A percentile compares a stretch with the other conserved stretches of the same genome.
Conservation (phyloP, 1,139 yeast species). For the Suhomyces choctaworum region DNA sequence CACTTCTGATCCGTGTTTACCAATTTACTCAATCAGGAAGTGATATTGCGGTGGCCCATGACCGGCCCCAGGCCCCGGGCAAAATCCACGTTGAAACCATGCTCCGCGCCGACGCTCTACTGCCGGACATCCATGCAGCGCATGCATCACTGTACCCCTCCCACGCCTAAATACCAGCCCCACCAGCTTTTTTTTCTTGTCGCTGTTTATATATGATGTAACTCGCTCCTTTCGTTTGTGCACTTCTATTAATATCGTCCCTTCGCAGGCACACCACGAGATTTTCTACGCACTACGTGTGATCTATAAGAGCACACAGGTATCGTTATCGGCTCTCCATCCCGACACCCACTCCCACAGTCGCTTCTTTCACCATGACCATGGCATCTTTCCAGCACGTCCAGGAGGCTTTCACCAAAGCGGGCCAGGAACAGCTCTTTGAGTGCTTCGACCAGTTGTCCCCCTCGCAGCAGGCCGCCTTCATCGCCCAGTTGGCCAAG, state of each 20-base stretch:
- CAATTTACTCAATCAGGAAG: slow-evolving; percentile 8
- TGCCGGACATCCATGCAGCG: no score
- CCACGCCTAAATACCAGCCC: neutral
- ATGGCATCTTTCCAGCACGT: slow-evolving; percentile 14
- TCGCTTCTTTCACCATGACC: slow-evolving; percentile 9
- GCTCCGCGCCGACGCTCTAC: no score
- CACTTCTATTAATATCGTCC: neutral
- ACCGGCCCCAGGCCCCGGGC: neutral
- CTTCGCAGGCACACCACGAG: no score
- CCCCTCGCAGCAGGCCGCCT: slow-evolving; percentile 28
- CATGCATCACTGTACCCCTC: no score
- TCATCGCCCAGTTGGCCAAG: slow-evolving; percentile 39
- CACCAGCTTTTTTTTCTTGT: neutral
- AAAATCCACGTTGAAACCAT: neutral
- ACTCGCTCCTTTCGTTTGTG: slow-evolving; percentile 1
- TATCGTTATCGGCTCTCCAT: neutral
- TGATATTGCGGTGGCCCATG: slow-evolving; percentile 3
- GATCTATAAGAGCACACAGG: neutral
- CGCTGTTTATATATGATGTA: slow-evolving; percentile 1
- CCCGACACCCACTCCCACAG: neutral
- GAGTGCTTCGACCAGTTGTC: slow-evolving; percentile 40
- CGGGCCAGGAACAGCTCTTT: slow-evolving; percentile 49
- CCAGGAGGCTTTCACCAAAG: slow-evolving; percentile 49
- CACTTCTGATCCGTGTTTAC: slow-evolving; percentile 2
- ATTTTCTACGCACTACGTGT: no score